Evolutionary conservation across 2,329 filamentous ascomycete species (phyloP).

Genomic region (Fusarium coicis): DNA sequence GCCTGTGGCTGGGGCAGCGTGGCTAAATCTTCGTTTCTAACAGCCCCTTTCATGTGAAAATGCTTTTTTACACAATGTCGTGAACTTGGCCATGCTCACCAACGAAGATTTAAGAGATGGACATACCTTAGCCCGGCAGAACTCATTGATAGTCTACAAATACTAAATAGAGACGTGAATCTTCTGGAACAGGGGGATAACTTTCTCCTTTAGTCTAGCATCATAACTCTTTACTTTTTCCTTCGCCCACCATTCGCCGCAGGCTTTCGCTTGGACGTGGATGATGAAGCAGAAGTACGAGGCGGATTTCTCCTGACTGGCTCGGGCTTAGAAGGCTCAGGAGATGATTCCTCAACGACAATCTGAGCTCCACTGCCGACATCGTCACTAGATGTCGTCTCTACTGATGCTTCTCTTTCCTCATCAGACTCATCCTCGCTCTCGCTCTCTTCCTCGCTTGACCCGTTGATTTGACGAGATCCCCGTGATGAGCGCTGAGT

Average conservation of each 20-base stretch:
- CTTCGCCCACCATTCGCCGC: slow-evolving; percentile 47
- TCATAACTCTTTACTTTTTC: slow-evolving; percentile 46
- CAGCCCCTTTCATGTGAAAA: slow-evolving; percentile 27
- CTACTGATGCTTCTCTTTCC: slow-evolving; percentile 43
- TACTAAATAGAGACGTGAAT: slow-evolving; percentile 12
- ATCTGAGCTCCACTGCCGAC: slow-evolving; percentile 50
- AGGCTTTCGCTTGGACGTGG: slow-evolving; percentile 55
- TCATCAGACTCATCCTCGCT: slow-evolving; percentile 44
- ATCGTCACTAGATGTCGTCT: slow-evolving; percentile 53
- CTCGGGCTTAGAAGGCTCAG: slow-evolving; percentile 43
- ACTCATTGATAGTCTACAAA: slow-evolving; percentile 29
- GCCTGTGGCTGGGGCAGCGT: slow-evolving; percentile 22
- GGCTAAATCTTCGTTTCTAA: slow-evolving; percentile 8
- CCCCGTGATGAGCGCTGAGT: slow-evolving; percentile 43
- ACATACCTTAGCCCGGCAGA: slow-evolving; percentile 14
- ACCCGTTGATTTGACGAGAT: slow-evolving; percentile 45
- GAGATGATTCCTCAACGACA: slow-evolving; percentile 48
- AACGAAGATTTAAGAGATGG: neutral
- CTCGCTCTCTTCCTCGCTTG: slow-evolving; percentile 51
- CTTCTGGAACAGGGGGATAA: slow-evolving; percentile 6
- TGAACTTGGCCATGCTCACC: neutral
- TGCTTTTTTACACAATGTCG: neutral
- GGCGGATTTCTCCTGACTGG: slow-evolving; percentile 53
- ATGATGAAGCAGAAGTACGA: slow-evolving; percentile 41
- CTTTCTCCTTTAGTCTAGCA: slow-evolving; percentile 17